Percentiles rank a stretch among this genome's conserved stretches.
Evolutionary conservation across 202 grass and related monocot genomes (phyloP).

Genomic region (Sporobolus alterniflorus): DNA sequence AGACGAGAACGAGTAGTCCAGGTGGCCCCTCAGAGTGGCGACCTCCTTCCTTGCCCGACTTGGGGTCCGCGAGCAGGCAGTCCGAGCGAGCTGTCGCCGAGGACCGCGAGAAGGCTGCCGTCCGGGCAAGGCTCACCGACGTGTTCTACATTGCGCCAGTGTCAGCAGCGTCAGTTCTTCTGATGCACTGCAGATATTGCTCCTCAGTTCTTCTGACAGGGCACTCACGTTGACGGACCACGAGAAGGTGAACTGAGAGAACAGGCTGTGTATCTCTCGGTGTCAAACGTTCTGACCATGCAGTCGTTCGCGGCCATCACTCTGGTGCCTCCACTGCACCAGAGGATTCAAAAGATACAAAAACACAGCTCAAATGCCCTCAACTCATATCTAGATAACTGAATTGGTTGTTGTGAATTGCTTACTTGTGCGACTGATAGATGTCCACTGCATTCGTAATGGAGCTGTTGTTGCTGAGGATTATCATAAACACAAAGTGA

Average conservation of each 20-base stretch:
- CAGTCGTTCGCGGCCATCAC: constrained; percentile 68
- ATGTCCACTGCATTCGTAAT: constrained; percentile 86
- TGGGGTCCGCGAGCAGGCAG: constrained; percentile 54
- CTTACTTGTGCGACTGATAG: constrained; percentile 52
- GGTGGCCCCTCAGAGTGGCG: constrained; percentile 53
- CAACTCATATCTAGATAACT: neutral
- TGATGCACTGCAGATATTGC: too few species aligned
- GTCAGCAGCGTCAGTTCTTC: too few species aligned
- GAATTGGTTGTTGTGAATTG: neutral
- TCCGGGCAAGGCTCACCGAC: constrained; percentile 53
- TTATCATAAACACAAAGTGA: too few species aligned
- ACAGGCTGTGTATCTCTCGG: constrained; percentile 43
- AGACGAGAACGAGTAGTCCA: constrained; percentile 83
- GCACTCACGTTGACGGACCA: constrained; percentile 93
- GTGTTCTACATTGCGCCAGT: constrained; percentile 56
- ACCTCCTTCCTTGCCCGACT: constrained; percentile 60
- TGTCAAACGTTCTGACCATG: constrained; percentile 62
- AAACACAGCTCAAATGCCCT: neutral
- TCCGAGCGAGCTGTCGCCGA: constrained; percentile 56
- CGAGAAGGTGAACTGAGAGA: constrained; percentile 45
- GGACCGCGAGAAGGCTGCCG: constrained; percentile 54
- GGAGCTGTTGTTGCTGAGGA: constrained; percentile 61
- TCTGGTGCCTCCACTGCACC: constrained; percentile 50
- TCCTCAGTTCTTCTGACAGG: too few species aligned
- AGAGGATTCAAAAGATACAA: neutral